Base-by-base conservation (phyloP, 169 alveolate species). In the Plasmodium berghei region DNA sequence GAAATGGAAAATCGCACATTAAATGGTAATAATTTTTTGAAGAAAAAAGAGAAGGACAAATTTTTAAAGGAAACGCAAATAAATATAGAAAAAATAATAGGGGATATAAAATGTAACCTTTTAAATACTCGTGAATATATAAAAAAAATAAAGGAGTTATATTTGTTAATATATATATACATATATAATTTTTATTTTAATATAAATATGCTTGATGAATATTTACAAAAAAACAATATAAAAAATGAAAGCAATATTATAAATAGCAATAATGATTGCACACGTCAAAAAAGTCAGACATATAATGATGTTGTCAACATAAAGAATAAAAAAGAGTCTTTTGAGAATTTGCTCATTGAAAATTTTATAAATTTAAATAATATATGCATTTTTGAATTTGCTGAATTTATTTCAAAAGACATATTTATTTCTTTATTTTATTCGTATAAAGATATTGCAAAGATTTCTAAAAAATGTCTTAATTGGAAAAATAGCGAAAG, bases 11-110 rank as follows among this genome's bases (percentile, higher is more conserved):
- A 64, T 8, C 14, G 49, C 48, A 16, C 26, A 54, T 16, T 80
- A 20, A 52, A 64, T 66, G 48, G 18, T 4, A 49, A 49, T 20
- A 26, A 64, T 26, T 80, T 66, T 80, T 80, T 66, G 24, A 66
- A 55, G 55, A 80, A 80, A 80, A 80, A 49, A 66, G 42, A 80
- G 6, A 54, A 66, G 16, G 90, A 80, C 54, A 46, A 64, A 3
- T 28, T 45, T 22, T 26, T 80, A 66, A 64, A 66, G 26, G 69
- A 80, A 45, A 80, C 52, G 48, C 73, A 10, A 64, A 28, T 5
- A 16, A 58, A 42, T 54, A 58, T 66, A 0, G 90, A 80, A 70
- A 58, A 80, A 18, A 14, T 66, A 26, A 66, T 80, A 64, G 42
- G 49, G 8, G 59, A n/a, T 12, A 34, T 80, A 26, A 26, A 59